phyloP scores from a whole-genome alignment of 495 filamentous ascomycete genomes.

The Neurospora hispaniola region DNA sequence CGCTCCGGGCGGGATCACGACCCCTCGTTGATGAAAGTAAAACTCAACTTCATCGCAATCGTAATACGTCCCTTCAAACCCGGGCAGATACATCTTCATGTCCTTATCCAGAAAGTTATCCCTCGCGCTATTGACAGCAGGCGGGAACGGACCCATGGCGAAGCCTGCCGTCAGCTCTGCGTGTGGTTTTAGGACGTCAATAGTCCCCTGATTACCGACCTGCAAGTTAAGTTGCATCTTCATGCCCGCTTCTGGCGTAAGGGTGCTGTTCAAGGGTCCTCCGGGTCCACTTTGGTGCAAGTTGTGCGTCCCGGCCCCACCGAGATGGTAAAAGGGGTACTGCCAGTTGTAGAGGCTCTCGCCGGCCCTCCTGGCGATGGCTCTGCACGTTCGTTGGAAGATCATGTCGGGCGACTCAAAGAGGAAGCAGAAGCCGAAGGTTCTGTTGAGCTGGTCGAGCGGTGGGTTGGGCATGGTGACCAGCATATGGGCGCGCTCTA shows the following conservation, averaged over 20 bases:
- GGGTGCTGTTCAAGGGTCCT: not conserved
- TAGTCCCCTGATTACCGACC: slow-evolving; percentile 23
- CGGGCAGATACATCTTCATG: slow-evolving; percentile 33
- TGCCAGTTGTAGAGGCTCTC: slow-evolving; percentile 49
- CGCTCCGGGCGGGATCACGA: slow-evolving; percentile 42
- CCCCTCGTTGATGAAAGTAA: slow-evolving; percentile 50
- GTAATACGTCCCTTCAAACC: slow-evolving; percentile 60
- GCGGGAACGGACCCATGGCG: slow-evolving; percentile 30
- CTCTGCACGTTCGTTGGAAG: slow-evolving; percentile 29
- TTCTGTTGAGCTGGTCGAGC: slow-evolving; percentile 36
- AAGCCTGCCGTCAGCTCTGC: slow-evolving; percentile 22
- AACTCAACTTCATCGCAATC: slow-evolving; percentile 63
- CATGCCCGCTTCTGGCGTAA: not conserved
- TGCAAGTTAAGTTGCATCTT: slow-evolving; percentile 3
- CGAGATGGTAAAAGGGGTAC: slow-evolving; percentile 54
- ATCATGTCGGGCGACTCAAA: slow-evolving; percentile 43
- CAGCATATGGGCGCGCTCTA: slow-evolving; percentile 55
- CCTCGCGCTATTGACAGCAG: slow-evolving; percentile 12
- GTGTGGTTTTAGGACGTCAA: slow-evolving; percentile 22
- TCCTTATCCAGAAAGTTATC: slow-evolving; percentile 25
- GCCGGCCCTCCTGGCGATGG: slow-evolving; percentile 27
- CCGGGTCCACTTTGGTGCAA: not conserved
- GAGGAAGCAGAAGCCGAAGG: slow-evolving; percentile 57
- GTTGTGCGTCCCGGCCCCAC: slow-evolving; percentile 51
- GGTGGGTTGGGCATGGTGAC: slow-evolving; percentile 44